Evolutionary conservation across 2,329 filamentous ascomycete species (phyloP), one percentile per base, ranked within the genome.

Genomic region (Phaeosphaeriaceae sp.): DNA sequence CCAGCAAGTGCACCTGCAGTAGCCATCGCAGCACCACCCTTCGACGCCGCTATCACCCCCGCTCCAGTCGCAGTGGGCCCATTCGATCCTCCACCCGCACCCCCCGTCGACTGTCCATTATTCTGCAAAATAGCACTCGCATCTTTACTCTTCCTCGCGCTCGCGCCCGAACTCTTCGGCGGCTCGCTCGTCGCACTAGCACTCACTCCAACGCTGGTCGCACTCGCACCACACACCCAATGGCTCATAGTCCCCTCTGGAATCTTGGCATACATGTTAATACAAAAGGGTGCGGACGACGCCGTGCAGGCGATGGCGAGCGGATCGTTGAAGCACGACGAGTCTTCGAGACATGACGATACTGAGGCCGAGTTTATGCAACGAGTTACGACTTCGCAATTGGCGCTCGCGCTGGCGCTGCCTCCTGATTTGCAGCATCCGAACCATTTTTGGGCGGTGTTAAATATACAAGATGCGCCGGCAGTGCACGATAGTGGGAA

Each of bases 351-450:
- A 18, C 57, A 60, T 3, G 45, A 37, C 9, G 39, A 45, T 15
- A 56, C 34, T n/a, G 42, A 46, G 2, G 57, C 48, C 3, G 49
- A 52, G 7, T 42, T 50, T n/a, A 60, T 43, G 30, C 57, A 60
- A 9, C 45, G 49, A 2, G 57, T 60, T 29, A 48, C 48, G 5
- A 53, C 32, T 20, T 49, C 28, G 38, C 51, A 57, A 37, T 44
- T 45, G 6, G 46, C 42, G 9, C 21, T 29, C n/a, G 4, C 18
- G 13, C 43, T 45, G 6, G 46, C 42, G 9, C 21, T 29, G 15
- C 3, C 18, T 9, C 43, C 50, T n/a, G 42, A 52, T 6, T 48
- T 45, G 42, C 58, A 61, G 51, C 58, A 61, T n/a, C 58, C 58
- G 34, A 61, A 59, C 58, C 58, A 61, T 3, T 44, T 48, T 13